phyloP scores from a whole-genome alignment of 164 flowering plant genomes.

The Dillenia turbinata region DNA sequence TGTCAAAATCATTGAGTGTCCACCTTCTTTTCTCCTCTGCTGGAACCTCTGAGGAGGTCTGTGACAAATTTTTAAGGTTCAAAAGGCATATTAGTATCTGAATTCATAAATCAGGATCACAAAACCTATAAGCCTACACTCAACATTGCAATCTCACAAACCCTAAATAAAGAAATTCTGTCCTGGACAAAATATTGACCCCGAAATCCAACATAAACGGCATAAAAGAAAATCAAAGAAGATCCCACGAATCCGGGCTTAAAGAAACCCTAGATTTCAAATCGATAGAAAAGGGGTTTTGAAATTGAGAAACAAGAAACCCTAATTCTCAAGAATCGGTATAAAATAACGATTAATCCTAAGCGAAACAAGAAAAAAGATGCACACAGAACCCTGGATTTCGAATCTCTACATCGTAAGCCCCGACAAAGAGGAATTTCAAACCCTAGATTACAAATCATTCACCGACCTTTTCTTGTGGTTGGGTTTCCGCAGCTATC shows the following conservation, averaged over 20 bases:
- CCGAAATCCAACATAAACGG: not conserved
- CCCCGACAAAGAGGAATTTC: not conserved
- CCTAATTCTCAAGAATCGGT: no score
- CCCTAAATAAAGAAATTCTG: not conserved
- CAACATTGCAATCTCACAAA: not conserved
- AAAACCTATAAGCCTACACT: not conserved
- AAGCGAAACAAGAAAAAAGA: not conserved
- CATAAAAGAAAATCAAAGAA: not conserved
- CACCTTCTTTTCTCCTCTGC: conserved; percentile 60
- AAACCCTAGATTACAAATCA: not conserved
- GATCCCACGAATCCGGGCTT: not conserved
- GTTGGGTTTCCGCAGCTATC: conserved; percentile 45
- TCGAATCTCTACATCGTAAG: not conserved
- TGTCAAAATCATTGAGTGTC: conserved; percentile 87
- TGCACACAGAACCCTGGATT: not conserved
- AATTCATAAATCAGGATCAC: not conserved
- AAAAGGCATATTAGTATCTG: not conserved
- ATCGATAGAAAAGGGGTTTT: not conserved
- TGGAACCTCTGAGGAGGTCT: conserved; percentile 47
- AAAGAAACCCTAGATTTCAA: conserved; percentile 12
- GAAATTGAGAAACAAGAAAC: no score
- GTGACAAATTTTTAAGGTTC: not conserved
- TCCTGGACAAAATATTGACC: not conserved
- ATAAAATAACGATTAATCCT: no score
- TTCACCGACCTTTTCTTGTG: conserved; percentile 46